Base-by-base conservation (phyloP, 495 filamentous ascomycete species). In the Penicillium maclennaniae region DNA sequence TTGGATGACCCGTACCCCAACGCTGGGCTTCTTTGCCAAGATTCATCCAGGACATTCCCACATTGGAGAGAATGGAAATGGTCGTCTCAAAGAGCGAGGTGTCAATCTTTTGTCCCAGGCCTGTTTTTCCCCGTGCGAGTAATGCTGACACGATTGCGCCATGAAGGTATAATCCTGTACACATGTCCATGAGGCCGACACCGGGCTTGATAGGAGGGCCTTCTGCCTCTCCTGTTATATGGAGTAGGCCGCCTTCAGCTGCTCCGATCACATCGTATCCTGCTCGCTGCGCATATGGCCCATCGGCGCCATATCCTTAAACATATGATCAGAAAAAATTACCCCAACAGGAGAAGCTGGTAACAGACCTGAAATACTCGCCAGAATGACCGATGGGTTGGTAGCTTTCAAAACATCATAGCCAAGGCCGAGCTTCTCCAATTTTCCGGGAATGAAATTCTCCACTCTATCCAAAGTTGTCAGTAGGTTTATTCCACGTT, bases 201-300 rank as follows among this genome's bases (percentile, higher is more conserved):
- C 91, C 91, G 1, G 93, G 91, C 65, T 93, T 92, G 15, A 91
- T 90, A 0, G 91, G 91, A 4, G 89, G 87, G 0, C 91, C 88
- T 51, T 93, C 87, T 47, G 83, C 67, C 38, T 78, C 76, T 8
- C 91, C 91, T 1, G 91, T 96, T 45, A 96, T 92, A 66, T 96
- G 91, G 83, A 96, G 92, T 41, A 96, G 64, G 1, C 91, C 92
- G 66, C 91, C 88, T 65, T 96, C 92, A 36, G 89, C 91, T 64
- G 92, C 92, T 1, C 91, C 91, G 83, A 96, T 95, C 31, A 93
- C 91, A 66, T 96, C 92, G 69, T 95, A 96, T 9, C 91, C 91
- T 4, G 92, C 87, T 15, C 91, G 79, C 14, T 80, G 76, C 1
- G 82, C 79, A 63, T 92, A 95, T 0, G 92, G 92, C 0, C 91